Percentiles rank a stretch among this genome's conserved stretches.
Evolutionary conservation across 2,329 filamentous ascomycete species (phyloP).

Genomic region (Hysterium pulicare): DNA sequence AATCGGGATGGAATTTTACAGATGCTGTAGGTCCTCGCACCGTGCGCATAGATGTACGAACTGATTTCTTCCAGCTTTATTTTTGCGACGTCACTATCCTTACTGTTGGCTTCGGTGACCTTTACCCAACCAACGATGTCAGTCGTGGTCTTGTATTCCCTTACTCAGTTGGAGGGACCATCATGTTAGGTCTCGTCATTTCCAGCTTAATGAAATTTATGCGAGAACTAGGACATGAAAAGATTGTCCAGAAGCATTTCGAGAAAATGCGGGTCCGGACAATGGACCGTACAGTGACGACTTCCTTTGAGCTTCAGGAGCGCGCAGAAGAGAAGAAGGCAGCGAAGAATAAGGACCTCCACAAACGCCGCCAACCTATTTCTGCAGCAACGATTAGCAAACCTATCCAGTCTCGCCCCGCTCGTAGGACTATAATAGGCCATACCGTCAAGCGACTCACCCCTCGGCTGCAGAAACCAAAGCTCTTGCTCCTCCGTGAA

Average conservation of each 20-base stretch:
- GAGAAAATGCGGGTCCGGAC: slow-evolving; percentile 54
- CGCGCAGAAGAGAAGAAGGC: slow-evolving; percentile 16
- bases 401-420: neutral
- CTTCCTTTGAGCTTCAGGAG: slow-evolving; percentile 47
- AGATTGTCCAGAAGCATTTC: slow-evolving; percentile 59
- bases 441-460: neutral
- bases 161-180: slow-evolving; percentile 77
- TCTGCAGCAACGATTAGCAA: neutral
- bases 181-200: slow-evolving; percentile 80
- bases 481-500: slow-evolving; percentile 55
- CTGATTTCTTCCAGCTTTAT: slow-evolving; percentile 32
- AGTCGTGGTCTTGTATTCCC: slow-evolving; percentile 74
- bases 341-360: neutral
- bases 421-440: neutral
- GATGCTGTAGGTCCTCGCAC: slow-evolving; percentile 52
- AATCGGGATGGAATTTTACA: slow-evolving; percentile 64
- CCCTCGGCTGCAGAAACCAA: slow-evolving; percentile 33
- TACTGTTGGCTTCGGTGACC: slow-evolving; percentile 48
- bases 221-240: slow-evolving; percentile 57
- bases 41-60: too few species aligned
- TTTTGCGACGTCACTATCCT: slow-evolving; percentile 44
- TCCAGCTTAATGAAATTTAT: slow-evolving; percentile 71
- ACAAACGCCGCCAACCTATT: slow-evolving; percentile 10
- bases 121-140: slow-evolving; percentile 54
- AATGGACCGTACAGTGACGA: slow-evolving; percentile 53